Evolutionary conservation across 306 rosid species (phyloP).

Genomic region (Begonia loranthoides): DNA sequence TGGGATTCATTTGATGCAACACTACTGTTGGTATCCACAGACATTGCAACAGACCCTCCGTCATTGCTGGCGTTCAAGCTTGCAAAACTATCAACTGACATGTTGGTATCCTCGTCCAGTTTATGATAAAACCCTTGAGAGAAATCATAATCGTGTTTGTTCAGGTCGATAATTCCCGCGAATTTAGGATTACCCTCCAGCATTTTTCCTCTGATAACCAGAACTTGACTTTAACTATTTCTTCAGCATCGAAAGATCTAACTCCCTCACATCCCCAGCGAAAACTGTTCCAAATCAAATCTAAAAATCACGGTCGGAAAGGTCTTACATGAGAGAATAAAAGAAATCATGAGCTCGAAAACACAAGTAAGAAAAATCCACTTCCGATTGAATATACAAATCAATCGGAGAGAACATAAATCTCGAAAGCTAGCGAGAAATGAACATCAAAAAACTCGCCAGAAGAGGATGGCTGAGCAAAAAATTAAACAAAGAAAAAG

Average conservation of each 20-base stretch:
- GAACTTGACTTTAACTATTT: slow-evolving; percentile 30
- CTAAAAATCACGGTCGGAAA: not conserved
- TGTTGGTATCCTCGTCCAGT: slow-evolving; percentile 85
- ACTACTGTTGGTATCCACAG: slow-evolving; percentile 76
- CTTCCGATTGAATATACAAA: no score
- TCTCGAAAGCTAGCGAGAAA: not conserved
- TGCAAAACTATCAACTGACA: slow-evolving; percentile 77
- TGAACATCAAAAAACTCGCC: not conserved
- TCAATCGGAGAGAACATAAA: no score
- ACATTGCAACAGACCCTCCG: slow-evolving; percentile 98
- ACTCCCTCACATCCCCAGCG: slow-evolving; percentile 14
- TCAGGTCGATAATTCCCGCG: slow-evolving; percentile 61
- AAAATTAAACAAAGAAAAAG: not conserved
- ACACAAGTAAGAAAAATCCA: no score
- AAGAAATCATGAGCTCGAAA: not conserved
- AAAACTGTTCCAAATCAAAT: slow-evolving; percentile 16
- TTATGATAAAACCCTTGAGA: slow-evolving; percentile 88
- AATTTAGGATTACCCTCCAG: slow-evolving; percentile 83
- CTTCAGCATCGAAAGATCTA: slow-evolving; percentile 44
- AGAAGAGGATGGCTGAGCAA: not conserved
- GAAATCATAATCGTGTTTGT: slow-evolving; percentile 59
- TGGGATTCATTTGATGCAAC: slow-evolving; percentile 93
- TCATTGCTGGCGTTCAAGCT: slow-evolving; percentile 90
- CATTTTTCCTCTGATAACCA: slow-evolving; percentile 39
- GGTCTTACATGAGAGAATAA: no score